Percentiles rank a stretch among this genome's conserved stretches.
phyloP scores from a whole-genome alignment of 2,329 filamentous ascomycete species.

The Pseudogymnoascus sp. region DNA sequence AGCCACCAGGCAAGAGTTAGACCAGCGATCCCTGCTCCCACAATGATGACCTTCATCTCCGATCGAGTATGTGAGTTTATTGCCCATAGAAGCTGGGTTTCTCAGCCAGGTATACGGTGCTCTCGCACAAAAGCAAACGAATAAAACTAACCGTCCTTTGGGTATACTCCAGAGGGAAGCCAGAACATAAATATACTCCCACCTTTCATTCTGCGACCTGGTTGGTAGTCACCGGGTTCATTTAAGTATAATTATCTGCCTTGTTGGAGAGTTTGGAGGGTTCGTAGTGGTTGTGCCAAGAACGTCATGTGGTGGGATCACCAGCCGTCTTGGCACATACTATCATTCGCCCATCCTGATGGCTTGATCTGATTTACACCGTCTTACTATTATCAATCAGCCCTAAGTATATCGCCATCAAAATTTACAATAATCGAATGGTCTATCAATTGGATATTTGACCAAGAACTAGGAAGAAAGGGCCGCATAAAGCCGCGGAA shows the following conservation, averaged over 20 bases:
- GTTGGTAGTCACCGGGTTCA: not conserved
- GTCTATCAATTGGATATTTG: not conserved
- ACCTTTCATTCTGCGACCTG: not conserved
- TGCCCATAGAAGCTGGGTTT: not conserved
- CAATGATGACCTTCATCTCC: not conserved
- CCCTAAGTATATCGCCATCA: not conserved
- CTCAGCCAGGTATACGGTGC: not conserved
- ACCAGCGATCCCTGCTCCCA: not conserved
- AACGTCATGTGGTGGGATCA: not conserved
- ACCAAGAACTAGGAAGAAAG: no score
- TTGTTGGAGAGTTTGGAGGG: not conserved
- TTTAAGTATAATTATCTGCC: not conserved
- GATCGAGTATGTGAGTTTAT: not conserved
- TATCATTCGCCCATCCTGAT: not conserved
- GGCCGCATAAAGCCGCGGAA: no score
- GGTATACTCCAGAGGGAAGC: not conserved
- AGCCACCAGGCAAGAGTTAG: not conserved
- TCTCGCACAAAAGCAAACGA: not conserved
- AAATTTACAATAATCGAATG: not conserved
- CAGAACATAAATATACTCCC: not conserved
- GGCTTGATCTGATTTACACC: not conserved
- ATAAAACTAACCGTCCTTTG: not conserved
- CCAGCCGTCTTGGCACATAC: not conserved
- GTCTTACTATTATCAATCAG: not conserved
- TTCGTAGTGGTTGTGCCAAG: not conserved